These are phyloP conservation scores for Rhytidhysteron rufulum DNA, from an alignment of 2,329 filamentous ascomycete genomes.

Conservation along the genomic window DNA sequence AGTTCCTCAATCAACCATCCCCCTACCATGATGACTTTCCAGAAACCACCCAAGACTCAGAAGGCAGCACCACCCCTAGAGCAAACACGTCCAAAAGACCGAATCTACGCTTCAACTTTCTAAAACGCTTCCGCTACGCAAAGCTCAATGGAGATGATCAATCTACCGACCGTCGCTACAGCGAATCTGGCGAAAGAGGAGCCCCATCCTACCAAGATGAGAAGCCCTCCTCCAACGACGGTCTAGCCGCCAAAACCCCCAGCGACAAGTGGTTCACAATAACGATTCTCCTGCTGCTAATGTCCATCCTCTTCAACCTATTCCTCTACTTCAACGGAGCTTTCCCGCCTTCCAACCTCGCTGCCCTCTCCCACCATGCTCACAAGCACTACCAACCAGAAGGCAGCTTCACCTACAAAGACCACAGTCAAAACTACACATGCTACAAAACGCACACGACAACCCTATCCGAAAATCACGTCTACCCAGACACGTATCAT, in stretches of 20 bases:
- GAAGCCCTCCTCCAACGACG: background rate
- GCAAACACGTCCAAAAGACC: background rate
- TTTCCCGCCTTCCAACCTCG: background rate
- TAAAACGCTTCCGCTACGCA: conserved; percentile 6
- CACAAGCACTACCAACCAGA: conserved; percentile 3
- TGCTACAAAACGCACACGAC: conserved; percentile 8
- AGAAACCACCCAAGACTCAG: background rate
- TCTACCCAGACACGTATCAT: conserved; percentile 3
- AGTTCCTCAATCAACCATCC: conserved; percentile 7
- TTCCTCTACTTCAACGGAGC: conserved; percentile 10
- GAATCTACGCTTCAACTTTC: conserved; percentile 1
- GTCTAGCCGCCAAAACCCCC: conserved; percentile 1
- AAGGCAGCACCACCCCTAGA: background rate
- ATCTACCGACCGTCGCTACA: background rate
- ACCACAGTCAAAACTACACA: conserved; percentile 9
- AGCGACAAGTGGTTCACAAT: conserved; percentile 5
- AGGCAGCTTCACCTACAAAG: conserved; percentile 5
- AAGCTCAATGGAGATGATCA: background rate
- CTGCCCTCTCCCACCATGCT: background rate
- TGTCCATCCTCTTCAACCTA: conserved; percentile 11
- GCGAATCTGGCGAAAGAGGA: background rate
- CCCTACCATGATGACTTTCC: conserved; percentile 10
- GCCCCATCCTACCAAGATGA: background rate
- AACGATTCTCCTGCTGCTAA: conserved; percentile 7
- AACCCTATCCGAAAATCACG: conserved; percentile 3